Evolutionary conservation across 163 green algal genomes (phyloP).

Genomic region (Scenedesmus sp.): DNA sequence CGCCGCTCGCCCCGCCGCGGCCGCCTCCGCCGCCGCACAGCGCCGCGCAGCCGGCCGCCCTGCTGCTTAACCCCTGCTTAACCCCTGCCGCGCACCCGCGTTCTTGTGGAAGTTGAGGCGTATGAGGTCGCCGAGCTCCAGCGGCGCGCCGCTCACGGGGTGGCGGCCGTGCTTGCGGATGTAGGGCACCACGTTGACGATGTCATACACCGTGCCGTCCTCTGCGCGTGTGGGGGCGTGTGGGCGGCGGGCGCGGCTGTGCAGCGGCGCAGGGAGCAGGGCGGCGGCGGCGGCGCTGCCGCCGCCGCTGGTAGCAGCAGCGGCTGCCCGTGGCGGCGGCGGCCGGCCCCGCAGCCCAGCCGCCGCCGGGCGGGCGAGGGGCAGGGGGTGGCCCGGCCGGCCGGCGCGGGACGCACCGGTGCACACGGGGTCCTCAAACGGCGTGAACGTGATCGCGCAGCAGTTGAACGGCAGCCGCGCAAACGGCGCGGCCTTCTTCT

Average conservation of each 20-base stretch:
- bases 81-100: background rate
- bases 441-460: slow-evolving; percentile 95
- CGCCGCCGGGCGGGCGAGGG: no score
- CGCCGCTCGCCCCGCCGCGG: no score
- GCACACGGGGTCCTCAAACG: slow-evolving; percentile 95
- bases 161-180: slow-evolving; percentile 87
- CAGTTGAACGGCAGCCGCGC: slow-evolving; percentile 94
- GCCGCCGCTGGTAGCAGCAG: no score
- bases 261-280: no score
- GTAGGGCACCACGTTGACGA: slow-evolving; percentile 90
- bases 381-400: no score
- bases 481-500: slow-evolving; percentile 67
- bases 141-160: slow-evolving; percentile 83
- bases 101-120: slow-evolving; percentile 96
- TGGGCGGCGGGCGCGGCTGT: no score
- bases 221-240: no score
- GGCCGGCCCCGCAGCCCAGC: no score
- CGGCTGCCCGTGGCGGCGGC: no score
- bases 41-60: background rate
- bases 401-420: no score
- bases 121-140: slow-evolving; percentile 91
- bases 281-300: no score
- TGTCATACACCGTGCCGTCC: slow-evolving; percentile 90
- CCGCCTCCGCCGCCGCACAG: background rate
- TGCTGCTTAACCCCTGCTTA: background rate